Conservation (phyloP, 208 protist genomes). For the Leishmania tropica region DNA sequence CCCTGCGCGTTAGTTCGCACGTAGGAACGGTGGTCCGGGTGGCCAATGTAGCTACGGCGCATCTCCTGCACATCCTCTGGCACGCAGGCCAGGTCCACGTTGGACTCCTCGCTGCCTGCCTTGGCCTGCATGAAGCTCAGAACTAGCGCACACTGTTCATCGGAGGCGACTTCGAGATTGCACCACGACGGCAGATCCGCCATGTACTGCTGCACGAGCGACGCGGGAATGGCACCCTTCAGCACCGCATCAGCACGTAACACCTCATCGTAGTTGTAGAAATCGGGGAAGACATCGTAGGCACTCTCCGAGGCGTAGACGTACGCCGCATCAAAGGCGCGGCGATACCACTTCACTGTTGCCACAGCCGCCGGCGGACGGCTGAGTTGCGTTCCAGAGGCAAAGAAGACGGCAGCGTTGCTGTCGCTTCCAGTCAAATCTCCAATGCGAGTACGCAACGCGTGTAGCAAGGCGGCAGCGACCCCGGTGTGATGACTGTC, state of each 20-base stretch:
- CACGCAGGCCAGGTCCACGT: slow-evolving; percentile 39
- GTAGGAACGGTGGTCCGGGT: slow-evolving; percentile 29
- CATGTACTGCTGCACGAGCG: slow-evolving; percentile 36
- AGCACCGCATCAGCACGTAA: slow-evolving; percentile 67
- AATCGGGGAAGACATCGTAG: slow-evolving; percentile 70
- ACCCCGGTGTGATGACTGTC: slow-evolving; percentile 28
- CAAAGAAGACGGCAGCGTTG: slow-evolving; percentile 48
- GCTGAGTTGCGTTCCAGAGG: slow-evolving; percentile 39
- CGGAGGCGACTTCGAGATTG: slow-evolving; percentile 14
- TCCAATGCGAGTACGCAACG: slow-evolving; percentile 15
- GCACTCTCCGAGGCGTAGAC: slow-evolving; percentile 43
- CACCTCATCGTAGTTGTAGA: slow-evolving; percentile 67
- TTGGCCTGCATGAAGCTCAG: slow-evolving; percentile 47
- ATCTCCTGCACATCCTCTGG: slow-evolving; percentile 41
- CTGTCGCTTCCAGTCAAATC: slow-evolving; percentile 12
- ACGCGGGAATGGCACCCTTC: slow-evolving; percentile 57
- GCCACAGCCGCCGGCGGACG: slow-evolving; percentile 42
- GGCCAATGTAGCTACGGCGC: slow-evolving; percentile 33
- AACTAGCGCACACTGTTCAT: slow-evolving; percentile 26
- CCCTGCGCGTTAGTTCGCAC: slow-evolving; percentile 17
- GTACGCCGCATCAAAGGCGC: slow-evolving; percentile 42
- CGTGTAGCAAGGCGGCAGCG: slow-evolving; percentile 40
- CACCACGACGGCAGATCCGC: slow-evolving; percentile 30
- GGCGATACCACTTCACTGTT: slow-evolving; percentile 79
- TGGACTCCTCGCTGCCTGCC: slow-evolving; percentile 44